Base-by-base conservation (phyloP, 2,329 filamentous ascomycete species). In the Metarhizium sp. region DNA sequence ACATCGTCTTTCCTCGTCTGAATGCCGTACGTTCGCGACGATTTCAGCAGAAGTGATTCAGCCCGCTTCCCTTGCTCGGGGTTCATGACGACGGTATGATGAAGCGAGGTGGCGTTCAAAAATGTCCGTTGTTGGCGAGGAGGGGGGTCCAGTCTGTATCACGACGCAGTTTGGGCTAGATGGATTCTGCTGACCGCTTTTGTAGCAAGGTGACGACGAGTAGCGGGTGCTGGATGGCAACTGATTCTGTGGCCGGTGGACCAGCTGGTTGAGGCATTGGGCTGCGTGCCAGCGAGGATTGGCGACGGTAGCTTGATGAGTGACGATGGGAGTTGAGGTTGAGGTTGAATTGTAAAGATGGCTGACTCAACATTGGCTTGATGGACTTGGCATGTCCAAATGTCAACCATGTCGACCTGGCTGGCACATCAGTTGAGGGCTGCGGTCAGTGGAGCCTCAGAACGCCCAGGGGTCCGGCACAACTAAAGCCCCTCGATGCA, bases 1-100 rank as follows among this genome's bases (percentile, higher is more conserved):
- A 78, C 64, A 40, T 71, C 67, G 55, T 77, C 69, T 14, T 70
- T 66, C 32, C 60, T 56, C 52, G 62, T 60, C 55, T 62, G 59
- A 59, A 71, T 58, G 60, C 65, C 66, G 61, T 71, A 64, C 55
- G 64, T 58, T 54, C 65, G 66, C 53, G 62, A 64, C 36, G 65
- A 69, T 54, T 66, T 64, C 56, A 71, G 58, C 20, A 73, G 59
- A 54, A 73, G 62, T 55, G 63, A 59, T 57, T 71, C 65, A 53
- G 69, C 67, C 51, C 64, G 60, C 40, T 66, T 62, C 59, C 57
- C 66, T 51, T 62, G 60, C 48, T 49, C 55, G 57, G 56, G 50
- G 55, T 65, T 62, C 67, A 70, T 71, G 60, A 36, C 62, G 57
- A 57, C 30, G 60, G 64, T 63, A 59, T 64, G 54, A 56, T 62